Conservation (phyloP, 148 eudicot genomes). For the Limonium bicolor region DNA sequence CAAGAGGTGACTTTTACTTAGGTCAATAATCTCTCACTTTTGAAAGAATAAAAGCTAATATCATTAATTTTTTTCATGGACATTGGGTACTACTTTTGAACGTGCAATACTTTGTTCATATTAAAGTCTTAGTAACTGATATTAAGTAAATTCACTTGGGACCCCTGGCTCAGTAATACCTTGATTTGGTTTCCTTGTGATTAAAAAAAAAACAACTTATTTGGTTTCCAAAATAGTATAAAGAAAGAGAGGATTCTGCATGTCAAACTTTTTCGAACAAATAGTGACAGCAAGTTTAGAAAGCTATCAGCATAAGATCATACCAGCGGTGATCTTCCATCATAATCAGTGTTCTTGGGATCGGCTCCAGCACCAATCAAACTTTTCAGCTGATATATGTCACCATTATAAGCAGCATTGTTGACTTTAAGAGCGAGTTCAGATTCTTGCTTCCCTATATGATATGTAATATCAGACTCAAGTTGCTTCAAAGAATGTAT, state of each 20-base stretch:
- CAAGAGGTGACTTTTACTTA: no score
- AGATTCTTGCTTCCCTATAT: constrained; percentile 73
- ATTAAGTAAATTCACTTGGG: no score
- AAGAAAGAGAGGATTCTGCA: not conserved
- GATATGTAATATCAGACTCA: constrained; percentile 66
- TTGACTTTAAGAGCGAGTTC: constrained; percentile 89
- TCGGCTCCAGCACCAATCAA: constrained; percentile 75
- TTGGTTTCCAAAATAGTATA: not conserved
- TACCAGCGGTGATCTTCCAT: constrained; percentile 89
- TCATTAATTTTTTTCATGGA: no score
- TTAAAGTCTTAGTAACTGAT: no score
- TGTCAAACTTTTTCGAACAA: not conserved
- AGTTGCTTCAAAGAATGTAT: constrained; percentile 46
- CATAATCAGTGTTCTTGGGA: constrained; percentile 76
- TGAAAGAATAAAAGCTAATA: no score
- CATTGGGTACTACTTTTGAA: no score
- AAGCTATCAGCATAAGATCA: constrained; percentile 1
- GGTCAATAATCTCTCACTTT: no score
- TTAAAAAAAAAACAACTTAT: not conserved
- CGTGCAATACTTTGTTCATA: no score
- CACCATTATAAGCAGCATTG: constrained; percentile 67
- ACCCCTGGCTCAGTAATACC: no score
- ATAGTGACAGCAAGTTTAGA: not conserved
- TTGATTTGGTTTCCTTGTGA: no score
- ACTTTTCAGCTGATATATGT: constrained; percentile 57